A percentile compares a stretch with the other conserved stretches of the same genome.
phyloP scores from a whole-genome alignment of 2,329 filamentous ascomycete genomes.

The Fusarium solani-melongenae region DNA sequence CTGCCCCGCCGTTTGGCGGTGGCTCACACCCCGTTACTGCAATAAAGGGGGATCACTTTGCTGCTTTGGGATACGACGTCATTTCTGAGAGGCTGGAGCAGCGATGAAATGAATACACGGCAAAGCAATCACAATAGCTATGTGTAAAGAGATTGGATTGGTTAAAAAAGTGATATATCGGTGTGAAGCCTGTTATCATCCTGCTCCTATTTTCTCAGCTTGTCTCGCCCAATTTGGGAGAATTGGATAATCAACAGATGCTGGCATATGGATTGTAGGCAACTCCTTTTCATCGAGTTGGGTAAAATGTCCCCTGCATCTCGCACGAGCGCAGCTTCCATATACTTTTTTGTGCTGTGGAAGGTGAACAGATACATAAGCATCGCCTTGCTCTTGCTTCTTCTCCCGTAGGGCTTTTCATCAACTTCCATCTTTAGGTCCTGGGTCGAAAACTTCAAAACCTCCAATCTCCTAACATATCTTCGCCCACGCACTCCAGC shows the following conservation, averaged over 20 bases:
- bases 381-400: neutral
- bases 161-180: neutral
- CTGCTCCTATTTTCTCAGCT: neutral
- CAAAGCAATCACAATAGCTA: neutral
- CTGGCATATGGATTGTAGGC: neutral
- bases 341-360: neutral
- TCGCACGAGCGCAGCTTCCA: neutral
- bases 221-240: neutral
- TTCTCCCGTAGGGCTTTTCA: neutral
- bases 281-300: neutral
- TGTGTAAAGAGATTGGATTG: neutral
- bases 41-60: conserved; percentile 16
- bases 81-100: neutral
- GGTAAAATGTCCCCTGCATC: neutral
- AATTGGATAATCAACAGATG: neutral
- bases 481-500: neutral
- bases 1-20: conserved; percentile 37
- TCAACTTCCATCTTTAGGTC: neutral
- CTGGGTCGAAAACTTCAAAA: neutral
- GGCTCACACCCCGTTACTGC: conserved; percentile 10
- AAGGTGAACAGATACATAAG: neutral
- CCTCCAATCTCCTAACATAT: conserved; percentile 13
- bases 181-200: neutral
- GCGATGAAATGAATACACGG: neutral
- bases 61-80: neutral